These are phyloP conservation scores for Arctium minus DNA, from an alignment of 129 eudicot species.

Conservation along the genomic window DNA sequence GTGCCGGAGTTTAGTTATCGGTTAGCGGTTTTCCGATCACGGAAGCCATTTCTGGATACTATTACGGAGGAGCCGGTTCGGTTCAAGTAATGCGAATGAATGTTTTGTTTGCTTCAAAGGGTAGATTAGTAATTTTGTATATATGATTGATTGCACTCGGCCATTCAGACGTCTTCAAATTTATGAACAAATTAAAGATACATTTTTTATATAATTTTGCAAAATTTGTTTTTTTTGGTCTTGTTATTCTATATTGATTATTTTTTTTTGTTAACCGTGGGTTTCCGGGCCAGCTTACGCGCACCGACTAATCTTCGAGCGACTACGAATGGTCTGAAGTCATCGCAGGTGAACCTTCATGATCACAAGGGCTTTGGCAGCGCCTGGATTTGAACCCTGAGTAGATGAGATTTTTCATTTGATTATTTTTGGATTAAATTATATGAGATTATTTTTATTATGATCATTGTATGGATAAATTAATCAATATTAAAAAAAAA, in stretches of 20 bases:
- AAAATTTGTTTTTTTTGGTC: background rate
- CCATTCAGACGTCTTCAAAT: background rate
- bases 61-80: slow-evolving; percentile 58
- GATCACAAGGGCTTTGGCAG: too few species aligned
- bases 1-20: slow-evolving; percentile 38
- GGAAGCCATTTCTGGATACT: slow-evolving; percentile 63
- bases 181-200: background rate
- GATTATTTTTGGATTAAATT: too few species aligned
- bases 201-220: background rate
- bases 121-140: slow-evolving; percentile 17
- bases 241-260: background rate
- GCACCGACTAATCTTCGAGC: too few species aligned
- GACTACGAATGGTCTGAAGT: too few species aligned
- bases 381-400: too few species aligned
- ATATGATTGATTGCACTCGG: background rate
- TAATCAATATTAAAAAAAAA: too few species aligned
- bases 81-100: slow-evolving; percentile 15
- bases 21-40: slow-evolving; percentile 44
- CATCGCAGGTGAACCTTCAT: too few species aligned
- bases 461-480: too few species aligned
- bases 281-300: too few species aligned
- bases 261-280: too few species aligned
- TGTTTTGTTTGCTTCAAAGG: background rate
- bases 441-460: too few species aligned
- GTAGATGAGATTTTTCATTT: too few species aligned